phyloP scores from a whole-genome alignment of 78 protist species.

The Protostelium mycophagum region DNA sequence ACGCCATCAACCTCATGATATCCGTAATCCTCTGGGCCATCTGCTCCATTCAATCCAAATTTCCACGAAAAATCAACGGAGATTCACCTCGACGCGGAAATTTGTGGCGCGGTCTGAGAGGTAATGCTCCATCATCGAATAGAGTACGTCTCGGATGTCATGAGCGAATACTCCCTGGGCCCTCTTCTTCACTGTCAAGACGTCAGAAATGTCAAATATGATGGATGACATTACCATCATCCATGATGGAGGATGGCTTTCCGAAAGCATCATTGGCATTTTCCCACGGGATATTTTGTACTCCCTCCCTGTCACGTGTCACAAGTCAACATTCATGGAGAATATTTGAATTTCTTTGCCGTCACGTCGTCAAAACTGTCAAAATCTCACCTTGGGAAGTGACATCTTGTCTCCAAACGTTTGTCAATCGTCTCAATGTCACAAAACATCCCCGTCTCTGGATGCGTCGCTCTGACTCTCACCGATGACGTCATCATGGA shows the following conservation, averaged over 20 bases:
- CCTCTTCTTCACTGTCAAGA: background rate
- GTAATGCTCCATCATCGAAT: background rate
- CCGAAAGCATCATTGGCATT: background rate
- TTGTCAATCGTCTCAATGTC: background rate
- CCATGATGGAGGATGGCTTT: background rate
- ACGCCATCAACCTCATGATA: background rate
- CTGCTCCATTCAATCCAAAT: background rate
- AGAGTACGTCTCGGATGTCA: background rate
- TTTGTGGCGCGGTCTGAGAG: background rate
- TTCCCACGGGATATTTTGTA: background rate
- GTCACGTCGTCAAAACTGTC: no score
- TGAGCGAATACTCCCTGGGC: background rate
- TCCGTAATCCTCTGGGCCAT: background rate
- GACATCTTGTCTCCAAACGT: background rate
- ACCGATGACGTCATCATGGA: background rate
- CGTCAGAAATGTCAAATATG: background rate
- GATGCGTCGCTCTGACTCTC: background rate
- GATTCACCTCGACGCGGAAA: no score
- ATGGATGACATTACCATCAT: background rate
- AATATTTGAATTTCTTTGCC: no score
- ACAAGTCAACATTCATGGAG: no score
- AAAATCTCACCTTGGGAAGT: no score
- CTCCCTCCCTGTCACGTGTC: background rate
- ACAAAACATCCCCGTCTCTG: background rate
- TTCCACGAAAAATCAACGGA: no score